Evolutionary conservation across 345 rosid species (phyloP).

Genomic region (Eutrema yunnanense): DNA sequence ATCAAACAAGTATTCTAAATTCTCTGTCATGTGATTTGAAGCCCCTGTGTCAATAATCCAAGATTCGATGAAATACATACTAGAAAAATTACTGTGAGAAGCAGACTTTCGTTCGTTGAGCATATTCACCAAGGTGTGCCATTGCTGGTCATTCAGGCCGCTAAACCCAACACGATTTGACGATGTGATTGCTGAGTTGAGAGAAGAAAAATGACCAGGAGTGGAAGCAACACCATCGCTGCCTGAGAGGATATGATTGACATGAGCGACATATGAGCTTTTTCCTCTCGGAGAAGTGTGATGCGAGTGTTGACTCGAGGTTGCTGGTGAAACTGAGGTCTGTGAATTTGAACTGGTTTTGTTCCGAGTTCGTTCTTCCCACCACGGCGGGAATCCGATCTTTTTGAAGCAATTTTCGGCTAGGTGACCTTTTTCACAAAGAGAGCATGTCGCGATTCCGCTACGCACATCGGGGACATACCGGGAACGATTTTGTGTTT

Average conservation of each 20-base stretch:
- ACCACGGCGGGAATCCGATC: not conserved
- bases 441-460: not conserved
- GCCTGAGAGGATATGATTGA: too few relatives aligned
- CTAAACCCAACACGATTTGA: not conserved
- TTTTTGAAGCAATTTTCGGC: not conserved
- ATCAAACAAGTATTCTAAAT: not conserved
- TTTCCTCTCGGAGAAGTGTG: too few relatives aligned
- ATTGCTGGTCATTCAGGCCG: not conserved
- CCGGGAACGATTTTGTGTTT: not conserved
- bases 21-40: not conserved
- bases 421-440: not conserved
- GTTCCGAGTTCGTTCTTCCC: not conserved
- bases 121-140: not conserved
- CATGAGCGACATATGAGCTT: too few relatives aligned
- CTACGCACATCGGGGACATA: accelerated
- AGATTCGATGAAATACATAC: not conserved
- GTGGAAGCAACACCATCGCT: too few relatives aligned
- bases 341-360: too few relatives aligned
- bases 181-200: too few relatives aligned
- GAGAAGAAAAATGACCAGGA: too few relatives aligned
- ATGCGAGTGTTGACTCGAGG: too few relatives aligned
- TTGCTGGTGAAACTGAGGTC: too few relatives aligned
- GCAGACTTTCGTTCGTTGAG: not conserved
- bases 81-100: not conserved
- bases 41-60: not conserved